Percentiles rank a stretch among this genome's conserved stretches.
These are phyloP conservation scores for Wallacemonas sp. DNA, from an alignment of 208 protist species.

Conservation along the genomic window DNA sequence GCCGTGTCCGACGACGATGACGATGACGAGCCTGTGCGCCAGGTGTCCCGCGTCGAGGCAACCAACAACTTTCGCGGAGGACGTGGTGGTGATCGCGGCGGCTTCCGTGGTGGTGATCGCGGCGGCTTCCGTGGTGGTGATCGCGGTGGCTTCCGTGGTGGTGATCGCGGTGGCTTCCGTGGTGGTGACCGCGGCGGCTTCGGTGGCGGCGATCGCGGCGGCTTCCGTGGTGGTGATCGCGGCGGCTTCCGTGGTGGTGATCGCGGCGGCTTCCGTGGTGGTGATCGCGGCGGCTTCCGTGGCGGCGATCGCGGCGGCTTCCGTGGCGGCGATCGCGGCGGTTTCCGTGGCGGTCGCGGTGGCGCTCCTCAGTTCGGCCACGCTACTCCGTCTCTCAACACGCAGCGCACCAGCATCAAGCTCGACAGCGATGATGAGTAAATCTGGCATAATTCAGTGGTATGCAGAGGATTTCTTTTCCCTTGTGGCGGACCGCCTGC, in stretches of 20 bases:
- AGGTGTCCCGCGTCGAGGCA: conserved; percentile 47
- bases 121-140: conserved; percentile 22
- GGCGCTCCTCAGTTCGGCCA: conserved; percentile 67
- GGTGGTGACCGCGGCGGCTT: conserved; percentile 44
- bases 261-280: conserved; percentile 26
- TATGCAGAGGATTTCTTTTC: conserved; percentile 18
- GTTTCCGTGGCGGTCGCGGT: conserved; percentile 49
- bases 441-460: neutral
- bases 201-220: conserved; percentile 44
- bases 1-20: conserved; percentile 24
- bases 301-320: conserved; percentile 43
- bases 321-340: conserved; percentile 53
- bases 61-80: conserved; percentile 20
- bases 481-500: too few species aligned
- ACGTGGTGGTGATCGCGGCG: conserved; percentile 19
- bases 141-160: conserved; percentile 30
- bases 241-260: conserved; percentile 37
- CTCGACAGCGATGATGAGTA: conserved; percentile 81
- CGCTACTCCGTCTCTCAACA: conserved; percentile 50
- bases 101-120: conserved; percentile 10
- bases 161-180: conserved; percentile 39
- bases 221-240: conserved; percentile 39
- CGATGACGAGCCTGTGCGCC: conserved; percentile 38
- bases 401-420: conserved; percentile 59
- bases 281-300: conserved; percentile 23